Evolutionary conservation across 345 rosid species (phyloP), one percentile per base, ranked within the genome.

Genomic region (Lagerstroemia speciosa): DNA sequence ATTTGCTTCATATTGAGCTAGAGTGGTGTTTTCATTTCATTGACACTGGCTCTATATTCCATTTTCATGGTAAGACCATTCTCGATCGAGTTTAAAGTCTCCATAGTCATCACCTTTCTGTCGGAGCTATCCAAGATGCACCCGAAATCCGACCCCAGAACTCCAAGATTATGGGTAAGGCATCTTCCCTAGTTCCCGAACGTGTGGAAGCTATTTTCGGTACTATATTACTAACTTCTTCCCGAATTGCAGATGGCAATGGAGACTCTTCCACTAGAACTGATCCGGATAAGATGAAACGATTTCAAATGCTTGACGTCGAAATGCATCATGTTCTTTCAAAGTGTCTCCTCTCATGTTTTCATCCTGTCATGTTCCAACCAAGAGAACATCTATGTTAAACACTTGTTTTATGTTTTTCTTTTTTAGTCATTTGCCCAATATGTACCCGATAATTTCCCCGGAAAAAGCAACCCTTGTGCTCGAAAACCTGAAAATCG

Each of bases 121-220:
- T 89, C 96, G 3, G 88, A 89, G 57, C 66, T 86, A 45, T 79
- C 87, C 53, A 86, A 83, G 78, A 79, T 80, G 79, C 86, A 89
- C 57, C 66, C 80, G 9, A 93, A 85, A 74, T 79, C 91, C 31
- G 96, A 91, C 78, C 96, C 98, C 45, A 85, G 82, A 68, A 81
- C 87, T 74, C 98, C 98, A 45, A 83, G 98, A 79, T 79, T 93
- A 6, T 93, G 98, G 98, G 97, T 93, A 75, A 77, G 84, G 62
- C 73, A 67, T 27, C 10, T 63, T 55, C 26, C 27, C 26, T 33
- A 1, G 43, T 37, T 63, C 2, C 3, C 61, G 63, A 2, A 15
- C 27, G n/a, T 2, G 19, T 14, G 11, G 11, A 14, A 26, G 30
- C 11, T 75, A 19, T 67, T 46, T 8, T 27, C 46, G 4, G 40